Evolutionary conservation across 2,329 filamentous ascomycete genomes (phyloP).

Genomic region (Graphilbum fragrans): DNA sequence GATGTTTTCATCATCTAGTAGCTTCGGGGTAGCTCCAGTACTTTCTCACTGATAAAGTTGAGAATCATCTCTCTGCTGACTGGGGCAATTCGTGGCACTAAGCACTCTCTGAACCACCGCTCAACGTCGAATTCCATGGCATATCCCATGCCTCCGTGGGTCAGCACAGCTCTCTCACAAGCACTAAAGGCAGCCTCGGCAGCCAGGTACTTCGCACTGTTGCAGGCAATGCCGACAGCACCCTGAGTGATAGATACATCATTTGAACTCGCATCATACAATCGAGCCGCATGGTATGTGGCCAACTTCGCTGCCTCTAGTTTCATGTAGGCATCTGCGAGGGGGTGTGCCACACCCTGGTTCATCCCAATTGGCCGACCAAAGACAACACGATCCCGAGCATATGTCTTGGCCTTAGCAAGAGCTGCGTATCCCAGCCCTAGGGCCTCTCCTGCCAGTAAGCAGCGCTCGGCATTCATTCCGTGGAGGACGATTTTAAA

Average conservation of each 20-base stretch:
- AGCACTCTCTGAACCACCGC: conserved; percentile 48
- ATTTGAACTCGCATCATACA: conserved; percentile 35
- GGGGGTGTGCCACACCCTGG: conserved; percentile 51
- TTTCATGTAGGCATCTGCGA: conserved; percentile 53
- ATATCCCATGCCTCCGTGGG: conserved; percentile 53
- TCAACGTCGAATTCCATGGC: conserved; percentile 54
- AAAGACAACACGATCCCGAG: conserved; percentile 53
- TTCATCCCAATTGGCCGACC: conserved; percentile 52
- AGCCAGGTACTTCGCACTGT: conserved; percentile 60
- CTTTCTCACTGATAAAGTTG: conserved; percentile 60
- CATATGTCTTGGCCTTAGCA: conserved; percentile 51
- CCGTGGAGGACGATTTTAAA: conserved; percentile 71
- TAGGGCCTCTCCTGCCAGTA: conserved; percentile 67
- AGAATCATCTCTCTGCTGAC: conserved; percentile 63
- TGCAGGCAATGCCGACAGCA: conserved; percentile 19
- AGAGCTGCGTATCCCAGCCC: conserved; percentile 66
- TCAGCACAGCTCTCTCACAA: conserved; percentile 47
- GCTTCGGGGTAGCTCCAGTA: conserved; percentile 52
- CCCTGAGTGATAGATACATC: too few relatives aligned
- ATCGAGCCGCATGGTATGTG: conserved; percentile 49
- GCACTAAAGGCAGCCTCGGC: conserved; percentile 51
- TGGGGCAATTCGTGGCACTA: conserved; percentile 52
- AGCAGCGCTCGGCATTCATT: conserved; percentile 68
- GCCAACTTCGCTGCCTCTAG: conserved; percentile 53
- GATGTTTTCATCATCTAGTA: conserved; percentile 30